These are phyloP conservation scores for Gossypium aridum DNA, from an alignment of 441 rosid species.

Conservation along the genomic window DNA sequence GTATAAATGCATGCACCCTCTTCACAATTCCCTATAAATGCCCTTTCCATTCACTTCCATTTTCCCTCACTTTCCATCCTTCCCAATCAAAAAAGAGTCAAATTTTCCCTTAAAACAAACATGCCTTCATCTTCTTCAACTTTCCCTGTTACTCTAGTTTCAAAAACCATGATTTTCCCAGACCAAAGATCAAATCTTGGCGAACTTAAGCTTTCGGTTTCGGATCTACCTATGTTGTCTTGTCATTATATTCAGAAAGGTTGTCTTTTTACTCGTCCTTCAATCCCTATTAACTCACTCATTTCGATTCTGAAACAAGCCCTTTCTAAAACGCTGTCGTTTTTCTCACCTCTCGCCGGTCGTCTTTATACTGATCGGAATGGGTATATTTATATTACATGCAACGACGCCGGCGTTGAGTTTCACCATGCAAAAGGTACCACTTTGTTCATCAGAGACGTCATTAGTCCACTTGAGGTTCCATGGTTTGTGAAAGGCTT, in stretches of 20 bases:
- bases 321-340: conserved; percentile 39
- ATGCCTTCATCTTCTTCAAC: conserved; percentile 33
- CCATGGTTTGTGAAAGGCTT: not conserved
- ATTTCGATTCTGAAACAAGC: conserved; percentile 31
- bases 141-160: conserved; percentile 19
- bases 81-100: not conserved
- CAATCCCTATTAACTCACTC: conserved; percentile 12
- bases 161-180: conserved; percentile 32
- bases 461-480: conserved; percentile 20
- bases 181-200: conserved; percentile 30
- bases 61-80: conserved; percentile 14
- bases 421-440: conserved; percentile 31
- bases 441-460: conserved; percentile 17
- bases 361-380: conserved; percentile 37
- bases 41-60: not conserved
- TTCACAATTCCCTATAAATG: conserved; percentile 29
- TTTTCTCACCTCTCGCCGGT: conserved; percentile 65
- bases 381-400: conserved; percentile 9
- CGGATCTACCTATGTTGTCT: conserved; percentile 64
- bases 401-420: conserved; percentile 46
- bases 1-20: conserved; percentile 32
- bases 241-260: conserved; percentile 68
- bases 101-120: not conserved
- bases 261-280: conserved; percentile 40
- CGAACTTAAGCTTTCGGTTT: conserved; percentile 52